Evolutionary conservation across 805 yeast species (phyloP).

Genomic region (Lachancea meyersii): DNA sequence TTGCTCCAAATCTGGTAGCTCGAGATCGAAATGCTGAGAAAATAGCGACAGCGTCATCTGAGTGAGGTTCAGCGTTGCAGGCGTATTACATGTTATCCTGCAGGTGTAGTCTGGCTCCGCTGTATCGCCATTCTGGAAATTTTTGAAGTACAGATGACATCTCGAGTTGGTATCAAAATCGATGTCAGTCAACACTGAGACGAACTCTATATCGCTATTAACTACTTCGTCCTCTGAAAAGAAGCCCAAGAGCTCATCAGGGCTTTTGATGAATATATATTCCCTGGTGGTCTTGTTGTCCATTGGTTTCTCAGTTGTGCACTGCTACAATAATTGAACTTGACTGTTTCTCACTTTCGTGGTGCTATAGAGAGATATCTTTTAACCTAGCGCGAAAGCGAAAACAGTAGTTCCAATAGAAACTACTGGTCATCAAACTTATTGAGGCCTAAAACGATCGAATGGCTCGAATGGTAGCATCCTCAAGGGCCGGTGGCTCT

Average conservation of each 20-base stretch:
- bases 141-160: conserved; percentile 15
- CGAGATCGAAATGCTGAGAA: conserved; percentile 17
- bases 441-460: no score
- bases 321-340: background rate
- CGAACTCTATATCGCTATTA: conserved; percentile 13
- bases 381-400: no score
- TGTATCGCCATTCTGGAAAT: conserved; percentile 14
- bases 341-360: no score
- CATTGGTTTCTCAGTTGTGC: background rate
- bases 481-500: background rate
- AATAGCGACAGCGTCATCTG: conserved; percentile 19
- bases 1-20: conserved; percentile 11
- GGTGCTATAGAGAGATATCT: no score
- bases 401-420: no score
- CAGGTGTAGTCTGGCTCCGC: conserved; percentile 12
- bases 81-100: conserved; percentile 14
- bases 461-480: background rate
- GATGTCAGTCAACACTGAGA: conserved; percentile 18
- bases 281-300: background rate
- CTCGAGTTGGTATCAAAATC: conserved; percentile 10
- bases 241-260: background rate
- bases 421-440: no score
- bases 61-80: conserved; percentile 14
- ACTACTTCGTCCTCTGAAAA: conserved; percentile 3
- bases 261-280: background rate